Base-by-base conservation (phyloP, 2,329 filamentous ascomycete genomes). In the Scytalidium lignicola region DNA sequence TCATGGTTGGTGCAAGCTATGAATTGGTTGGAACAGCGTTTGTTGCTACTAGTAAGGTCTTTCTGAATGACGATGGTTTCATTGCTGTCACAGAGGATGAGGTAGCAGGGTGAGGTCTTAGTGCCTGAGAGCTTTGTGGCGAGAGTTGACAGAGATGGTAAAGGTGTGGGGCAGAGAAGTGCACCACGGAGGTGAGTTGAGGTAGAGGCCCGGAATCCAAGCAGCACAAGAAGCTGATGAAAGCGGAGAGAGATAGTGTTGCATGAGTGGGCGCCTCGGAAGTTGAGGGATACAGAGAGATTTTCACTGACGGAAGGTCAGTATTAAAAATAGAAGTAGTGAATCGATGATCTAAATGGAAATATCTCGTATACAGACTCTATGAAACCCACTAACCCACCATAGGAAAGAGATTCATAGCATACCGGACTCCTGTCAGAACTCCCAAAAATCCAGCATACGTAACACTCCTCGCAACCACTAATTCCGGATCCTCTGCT, bases 1-100 rank as follows among this genome's bases (percentile, higher is more conserved):
- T 83, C 78, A 58, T 79, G 75, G 58, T 84, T 84, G 1, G 79
- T 82, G 10, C 73, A 70, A 2, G 74, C 69, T 32, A 83, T 72
- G 57, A 84, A 83, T 2, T 71, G 65, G 1, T 62, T 61, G 2
- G 72, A 74, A 1, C 65, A 66, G n/a, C 70, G 67, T 5, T 74
- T 57, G 1, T 66, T 67, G 2, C 74, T 77, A 1, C 62, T 70
- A 2, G 57, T 43, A 47, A 74, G 69, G 55, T 83, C 79, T 57
- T 83, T 83, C 55, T 83, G 78, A 43, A 84, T 66, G 0, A 76
- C 67, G 1, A 72, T 61, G 2, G 74, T 74, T 41, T 69, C 63
- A 0, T 51, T 47, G 0, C 76, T 76, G 43, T 79, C 71, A 53
- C 76, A 75, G 53, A 83, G 72, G 23, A 75, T 74, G 2, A 83